phyloP scores from a whole-genome alignment of 1,284 basidiomycete species.

The Apiotrichum montevideense region DNA sequence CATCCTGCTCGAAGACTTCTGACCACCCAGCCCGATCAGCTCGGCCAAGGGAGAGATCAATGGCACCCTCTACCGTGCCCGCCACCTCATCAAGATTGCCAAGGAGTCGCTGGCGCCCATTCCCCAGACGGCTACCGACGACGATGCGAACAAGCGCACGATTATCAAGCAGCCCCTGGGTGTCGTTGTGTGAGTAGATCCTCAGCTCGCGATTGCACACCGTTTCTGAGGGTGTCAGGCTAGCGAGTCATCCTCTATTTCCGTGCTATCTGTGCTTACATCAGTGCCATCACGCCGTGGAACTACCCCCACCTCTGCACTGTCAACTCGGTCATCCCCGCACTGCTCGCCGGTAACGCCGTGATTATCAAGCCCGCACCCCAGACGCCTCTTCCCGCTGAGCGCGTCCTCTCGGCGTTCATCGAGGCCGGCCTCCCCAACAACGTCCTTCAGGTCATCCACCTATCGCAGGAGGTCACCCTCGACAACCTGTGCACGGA shows the following conservation, averaged over 20 bases:
- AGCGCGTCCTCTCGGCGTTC: conserved; percentile 67
- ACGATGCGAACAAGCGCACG: conserved; percentile 71
- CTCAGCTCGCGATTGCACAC: too few species aligned
- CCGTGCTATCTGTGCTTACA: neutral
- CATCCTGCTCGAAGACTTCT: neutral
- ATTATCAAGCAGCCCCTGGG: conserved; percentile 80
- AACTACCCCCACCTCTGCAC: conserved; percentile 84
- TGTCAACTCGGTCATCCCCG: conserved; percentile 84
- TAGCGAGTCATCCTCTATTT: too few species aligned
- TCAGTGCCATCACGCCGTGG: conserved; percentile 33
- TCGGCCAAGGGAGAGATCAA: conserved; percentile 72
- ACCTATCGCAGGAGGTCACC: conserved; percentile 64
- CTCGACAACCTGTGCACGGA: conserved; percentile 60
- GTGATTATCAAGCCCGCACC: conserved; percentile 91
- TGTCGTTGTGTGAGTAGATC: conserved; percentile 81
- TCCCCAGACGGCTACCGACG: conserved; percentile 65
- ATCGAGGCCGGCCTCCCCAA: conserved; percentile 67
- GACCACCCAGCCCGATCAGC: conserved; percentile 59
- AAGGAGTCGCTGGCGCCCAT: conserved; percentile 68
- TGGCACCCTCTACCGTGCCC: conserved; percentile 72
- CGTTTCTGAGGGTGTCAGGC: too few species aligned
- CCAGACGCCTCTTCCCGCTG: conserved; percentile 81
- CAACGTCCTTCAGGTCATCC: conserved; percentile 70
- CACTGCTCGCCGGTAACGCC: conserved; percentile 75
- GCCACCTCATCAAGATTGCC: conserved; percentile 81